Base-by-base conservation (phyloP, 768 basidiomycete genomes). In the Pleurotus platypus region DNA sequence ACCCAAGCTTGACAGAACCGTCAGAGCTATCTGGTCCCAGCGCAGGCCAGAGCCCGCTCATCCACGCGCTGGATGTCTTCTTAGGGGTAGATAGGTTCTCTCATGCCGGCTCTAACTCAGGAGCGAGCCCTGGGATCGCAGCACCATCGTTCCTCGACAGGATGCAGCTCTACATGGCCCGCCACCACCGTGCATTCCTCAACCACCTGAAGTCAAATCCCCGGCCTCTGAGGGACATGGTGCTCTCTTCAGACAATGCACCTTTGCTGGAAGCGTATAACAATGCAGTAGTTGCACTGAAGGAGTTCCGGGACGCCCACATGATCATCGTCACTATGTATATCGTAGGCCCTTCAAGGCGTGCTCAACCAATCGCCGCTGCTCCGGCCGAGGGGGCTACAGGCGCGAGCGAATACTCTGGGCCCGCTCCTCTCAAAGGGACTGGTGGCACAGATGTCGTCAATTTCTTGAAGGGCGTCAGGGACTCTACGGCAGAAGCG, bases 141-240 rank as follows among this genome's bases (percentile, higher is more conserved):
- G 62, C 68, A 46, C 62, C 62, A 3, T 66, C 82, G 5, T 86
- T 91, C 66, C 78, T 92, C 56, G 74, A 80, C 49, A 79, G 87
- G 35, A 91, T 92, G 90, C 81, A 87, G 55, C 69, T 73, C 5
- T 93, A 94, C 70, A 94, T 94, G 92, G 90, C 92, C 5, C 78
- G 83, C 9, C 83, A 86, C 61, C 91, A 93, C 66, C 86, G 90
- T 24, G 73, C 80, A n/a, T 93, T 92, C 72, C 73, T 94, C 24
- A 75, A 73, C 51, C 88, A 92, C 66, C 80, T 94, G 24, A 67
- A 77, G 8, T 67, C 72, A 9, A 82, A 79, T 56, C 84, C 85
- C 2, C 79, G 85, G 1, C 82, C 85, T 0, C 71, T 92, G 11
- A 81, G 90, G 30, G 66, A 69, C 15, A 71, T 91, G 35, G 85